Base-by-base conservation (phyloP, 2,329 filamentous ascomycete species). In the Grosmannia huntii region DNA sequence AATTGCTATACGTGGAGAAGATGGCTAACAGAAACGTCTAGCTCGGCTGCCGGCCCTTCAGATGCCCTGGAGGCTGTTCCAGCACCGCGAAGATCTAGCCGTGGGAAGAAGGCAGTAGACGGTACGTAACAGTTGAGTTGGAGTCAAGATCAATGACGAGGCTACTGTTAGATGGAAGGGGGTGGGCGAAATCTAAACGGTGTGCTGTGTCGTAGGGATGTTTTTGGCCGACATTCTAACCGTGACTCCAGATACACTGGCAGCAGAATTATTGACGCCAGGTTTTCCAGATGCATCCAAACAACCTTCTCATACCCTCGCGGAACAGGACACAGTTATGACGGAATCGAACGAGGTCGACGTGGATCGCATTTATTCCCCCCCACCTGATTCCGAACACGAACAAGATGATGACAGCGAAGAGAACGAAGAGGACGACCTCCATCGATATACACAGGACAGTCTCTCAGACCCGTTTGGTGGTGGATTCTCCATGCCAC, bases 1-100 rank as follows among this genome's bases (percentile, higher is more conserved):
- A 5, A 28, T 23, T 48, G 4, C 5, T 12, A 5, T 11, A 51
- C 7, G 2, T 36, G 16, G 23, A 50, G 5, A 23, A 44, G 5
- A 16, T 12, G 11, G 4, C 38, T 48, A 48, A 46, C 23, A 41
- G 5, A 41, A 27, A 5, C 9, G 9, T 55, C 4, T 48, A 72
- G 65, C 48, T 60, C 63, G 59, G 58, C 67, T 60, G 65, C 66
- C 84, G 84, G 82, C 66, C 80, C 84, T 64, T 77, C 82, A 62
- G 83, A 84, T 68, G 82, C 85, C 63, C 76, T 79, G 59, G 77
- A 74, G 70, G 75, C 76, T 38, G 75, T 82, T 41, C 81, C 85
- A 58, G 78, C 83, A 27, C 79, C 84, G 68, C 81, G 87, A 65
- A 90, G 90, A 70, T 84, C 86, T 41, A 84, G 80, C 67, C 82